Evolutionary conservation across 176 grass and related monocot species (phyloP).

Genomic region (Puccinellia tenuiflora): DNA sequence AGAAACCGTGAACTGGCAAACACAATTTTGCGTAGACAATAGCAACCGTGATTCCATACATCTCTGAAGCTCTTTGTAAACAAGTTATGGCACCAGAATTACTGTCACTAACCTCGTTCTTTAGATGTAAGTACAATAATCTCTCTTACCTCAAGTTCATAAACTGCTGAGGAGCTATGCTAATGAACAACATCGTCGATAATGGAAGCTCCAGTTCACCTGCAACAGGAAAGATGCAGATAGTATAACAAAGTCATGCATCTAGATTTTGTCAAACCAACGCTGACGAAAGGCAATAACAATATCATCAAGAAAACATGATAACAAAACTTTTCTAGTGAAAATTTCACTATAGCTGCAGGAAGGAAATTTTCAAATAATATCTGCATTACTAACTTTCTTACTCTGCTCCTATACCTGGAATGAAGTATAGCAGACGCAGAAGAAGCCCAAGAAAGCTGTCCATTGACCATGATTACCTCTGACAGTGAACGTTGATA

Average conservation of each 20-base stretch:
- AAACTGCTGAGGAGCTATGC: too few relatives aligned
- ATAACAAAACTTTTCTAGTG: background rate
- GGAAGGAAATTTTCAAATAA: background rate
- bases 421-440: conserved; percentile 58
- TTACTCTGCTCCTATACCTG: conserved; percentile 35
- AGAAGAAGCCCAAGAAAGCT: conserved; percentile 51
- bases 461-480: conserved; percentile 62
- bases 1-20: too few relatives aligned
- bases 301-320: background rate
- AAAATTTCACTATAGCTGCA: background rate
- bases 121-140: too few relatives aligned
- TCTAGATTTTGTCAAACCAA: background rate
- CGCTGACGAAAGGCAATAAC: background rate
- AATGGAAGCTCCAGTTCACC: conserved; percentile 52
- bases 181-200: too few relatives aligned
- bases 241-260: background rate
- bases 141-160: too few relatives aligned
- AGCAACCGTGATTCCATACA: too few relatives aligned
- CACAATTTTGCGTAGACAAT: too few relatives aligned
- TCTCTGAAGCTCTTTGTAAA: too few relatives aligned
- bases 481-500: conserved; percentile 15
- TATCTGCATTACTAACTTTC: background rate
- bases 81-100: too few relatives aligned
- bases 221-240: conserved; percentile 4
- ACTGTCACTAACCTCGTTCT: too few relatives aligned